phyloP scores from a whole-genome alignment of 169 alveolate genomes.

The Toxoplasma gondii region DNA sequence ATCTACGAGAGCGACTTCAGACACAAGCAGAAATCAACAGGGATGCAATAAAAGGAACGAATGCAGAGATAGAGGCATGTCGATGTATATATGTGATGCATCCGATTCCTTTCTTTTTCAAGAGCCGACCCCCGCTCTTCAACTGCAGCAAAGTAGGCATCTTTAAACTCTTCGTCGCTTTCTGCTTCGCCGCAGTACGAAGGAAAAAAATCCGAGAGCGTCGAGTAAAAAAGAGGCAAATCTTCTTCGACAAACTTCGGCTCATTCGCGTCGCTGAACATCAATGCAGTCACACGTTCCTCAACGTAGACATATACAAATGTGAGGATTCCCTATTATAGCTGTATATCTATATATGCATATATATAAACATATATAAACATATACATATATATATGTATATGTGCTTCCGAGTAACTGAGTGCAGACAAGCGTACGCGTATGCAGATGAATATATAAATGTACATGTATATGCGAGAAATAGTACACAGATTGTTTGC shows the following conservation, averaged over 20 bases:
- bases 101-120: no score
- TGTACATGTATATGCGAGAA: not conserved
- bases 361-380: no score
- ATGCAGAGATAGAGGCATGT: no score
- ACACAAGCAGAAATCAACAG: no score
- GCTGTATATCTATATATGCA: no score
- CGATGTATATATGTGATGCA: no score
- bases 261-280: slow-evolving; percentile 88
- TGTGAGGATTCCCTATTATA: no score
- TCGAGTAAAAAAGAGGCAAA: slow-evolving; percentile 91
- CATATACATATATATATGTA: not conserved
- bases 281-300: not conserved
- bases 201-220: slow-evolving; percentile 95
- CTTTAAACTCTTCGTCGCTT: slow-evolving; percentile 1
- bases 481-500: no score
- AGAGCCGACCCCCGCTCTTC: not conserved
- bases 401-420: not conserved
- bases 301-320: not conserved
- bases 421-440: no score
- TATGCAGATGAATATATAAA: no score
- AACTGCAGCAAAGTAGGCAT: slow-evolving; percentile 10
- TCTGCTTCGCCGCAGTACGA: not conserved
- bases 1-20: no score
- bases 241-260: slow-evolving; percentile 91
- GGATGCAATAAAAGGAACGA: no score